phyloP scores from a whole-genome alignment of 129 eudicot genomes.

The Artemisia annua region DNA sequence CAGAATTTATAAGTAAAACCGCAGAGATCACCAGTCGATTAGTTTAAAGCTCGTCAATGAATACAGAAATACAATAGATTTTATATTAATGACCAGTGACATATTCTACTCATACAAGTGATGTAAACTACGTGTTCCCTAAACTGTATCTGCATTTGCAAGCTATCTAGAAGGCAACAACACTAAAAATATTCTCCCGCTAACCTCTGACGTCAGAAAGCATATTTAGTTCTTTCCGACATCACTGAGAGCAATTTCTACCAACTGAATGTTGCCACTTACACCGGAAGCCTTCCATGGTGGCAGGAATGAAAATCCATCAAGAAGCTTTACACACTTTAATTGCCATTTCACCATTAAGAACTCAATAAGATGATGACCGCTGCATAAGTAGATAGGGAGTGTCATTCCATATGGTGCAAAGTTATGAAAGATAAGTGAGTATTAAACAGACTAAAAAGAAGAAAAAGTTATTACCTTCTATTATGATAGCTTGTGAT shows the following conservation, averaged over 20 bases:
- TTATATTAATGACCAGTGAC: neutral
- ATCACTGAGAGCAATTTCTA: constrained; percentile 59
- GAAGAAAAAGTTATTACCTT: constrained; percentile 45
- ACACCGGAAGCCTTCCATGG: constrained; percentile 66
- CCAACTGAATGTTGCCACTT: constrained; percentile 91
- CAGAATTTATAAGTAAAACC: neutral
- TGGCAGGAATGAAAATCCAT: constrained; percentile 85
- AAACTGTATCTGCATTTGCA: constrained; percentile 2
- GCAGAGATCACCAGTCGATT: constrained; percentile 1
- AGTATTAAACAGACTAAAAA: constrained; percentile 2
- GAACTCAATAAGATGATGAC: constrained; percentile 94
- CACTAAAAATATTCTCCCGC: constrained; percentile 9
- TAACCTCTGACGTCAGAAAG: constrained; percentile 14
- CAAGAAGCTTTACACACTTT: constrained; percentile 77
- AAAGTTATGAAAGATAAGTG: neutral
- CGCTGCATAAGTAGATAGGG: constrained; percentile 45
- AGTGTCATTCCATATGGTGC: constrained; percentile 13
- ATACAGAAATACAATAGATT: constrained; percentile 9
- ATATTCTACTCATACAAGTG: too few species aligned
- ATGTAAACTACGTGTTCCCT: neutral
- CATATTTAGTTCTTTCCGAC: constrained; percentile 20
- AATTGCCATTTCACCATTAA: constrained; percentile 90
- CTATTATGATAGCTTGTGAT: constrained; percentile 89
- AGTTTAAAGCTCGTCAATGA: neutral
- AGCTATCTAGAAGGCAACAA: constrained; percentile 10